Conservation (phyloP, 2,329 filamentous ascomycete species). For the Apiospora sp. region DNA sequence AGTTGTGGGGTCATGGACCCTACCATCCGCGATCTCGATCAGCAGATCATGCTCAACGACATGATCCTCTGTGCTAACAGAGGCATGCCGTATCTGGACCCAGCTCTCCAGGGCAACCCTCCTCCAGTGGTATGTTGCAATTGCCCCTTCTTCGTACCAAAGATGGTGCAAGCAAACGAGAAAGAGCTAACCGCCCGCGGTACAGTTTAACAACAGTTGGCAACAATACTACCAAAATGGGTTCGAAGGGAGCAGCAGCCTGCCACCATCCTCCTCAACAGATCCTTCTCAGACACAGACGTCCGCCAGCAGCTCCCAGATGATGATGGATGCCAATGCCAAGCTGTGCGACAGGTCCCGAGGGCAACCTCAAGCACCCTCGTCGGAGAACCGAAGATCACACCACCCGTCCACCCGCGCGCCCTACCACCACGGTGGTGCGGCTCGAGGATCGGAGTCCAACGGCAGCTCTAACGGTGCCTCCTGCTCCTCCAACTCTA, state of each 20-base stretch:
- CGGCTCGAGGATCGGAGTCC: too few relatives aligned
- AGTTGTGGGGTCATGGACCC: neutral
- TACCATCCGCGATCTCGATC: neutral
- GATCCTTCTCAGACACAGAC: neutral
- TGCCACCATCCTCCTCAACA: too few relatives aligned
- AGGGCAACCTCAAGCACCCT: neutral
- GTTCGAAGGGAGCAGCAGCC: too few relatives aligned
- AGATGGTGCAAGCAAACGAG: neutral
- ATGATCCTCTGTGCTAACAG: neutral
- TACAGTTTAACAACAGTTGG: neutral
- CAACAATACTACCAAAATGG: neutral
- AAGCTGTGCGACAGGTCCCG: neutral
- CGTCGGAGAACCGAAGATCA: neutral
- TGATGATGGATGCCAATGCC: neutral
- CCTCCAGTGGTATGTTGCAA: neutral
- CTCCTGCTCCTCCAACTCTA: too few relatives aligned
- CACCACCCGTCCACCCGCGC: neutral
- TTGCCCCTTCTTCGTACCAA: neutral
- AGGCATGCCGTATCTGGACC: neutral
- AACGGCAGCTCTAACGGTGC: too few relatives aligned
- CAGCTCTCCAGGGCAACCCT: neutral
- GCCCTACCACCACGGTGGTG: neutral
- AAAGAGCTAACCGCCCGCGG: neutral
- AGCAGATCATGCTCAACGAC: conserved; percentile 18
- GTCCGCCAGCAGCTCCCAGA: neutral